These are phyloP conservation scores for Calonectria naviculata DNA, from an alignment of 2,329 filamentous ascomycete genomes.

Conservation along the genomic window DNA sequence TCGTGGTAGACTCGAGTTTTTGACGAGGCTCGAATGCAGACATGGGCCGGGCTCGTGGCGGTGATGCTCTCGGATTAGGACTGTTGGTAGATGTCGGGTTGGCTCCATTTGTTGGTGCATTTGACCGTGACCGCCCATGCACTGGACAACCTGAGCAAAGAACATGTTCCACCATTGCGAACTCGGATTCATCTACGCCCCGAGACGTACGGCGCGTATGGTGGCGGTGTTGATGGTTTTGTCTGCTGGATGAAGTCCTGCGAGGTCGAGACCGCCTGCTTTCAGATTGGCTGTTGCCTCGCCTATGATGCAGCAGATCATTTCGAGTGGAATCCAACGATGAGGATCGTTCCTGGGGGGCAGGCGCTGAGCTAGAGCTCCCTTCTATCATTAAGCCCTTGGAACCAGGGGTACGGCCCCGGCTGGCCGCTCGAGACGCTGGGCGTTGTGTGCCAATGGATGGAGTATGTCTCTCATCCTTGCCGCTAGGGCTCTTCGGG, in stretches of 20 bases:
- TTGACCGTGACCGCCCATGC: conserved; percentile 20
- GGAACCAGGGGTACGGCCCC: conserved; percentile 24
- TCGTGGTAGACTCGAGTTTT: neutral
- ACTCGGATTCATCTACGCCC: neutral
- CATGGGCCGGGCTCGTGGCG: neutral
- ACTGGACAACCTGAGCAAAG: conserved; percentile 24
- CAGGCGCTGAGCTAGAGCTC: neutral
- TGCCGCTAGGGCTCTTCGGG: neutral
- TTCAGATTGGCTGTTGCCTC: neutral
- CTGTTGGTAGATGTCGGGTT: neutral
- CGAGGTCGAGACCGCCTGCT: neutral
- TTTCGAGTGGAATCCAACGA: conserved; percentile 28
- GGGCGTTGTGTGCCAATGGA: neutral
- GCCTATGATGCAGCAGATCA: conserved; percentile 5
- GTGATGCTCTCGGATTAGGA: neutral
- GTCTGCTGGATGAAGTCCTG: neutral
- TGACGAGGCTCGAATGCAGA: neutral
- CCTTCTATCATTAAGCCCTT: conserved; percentile 9
- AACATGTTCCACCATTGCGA: conserved; percentile 23
- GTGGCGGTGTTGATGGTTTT: neutral
- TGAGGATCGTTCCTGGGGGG: conserved; percentile 5
- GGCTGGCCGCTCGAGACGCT: conserved; percentile 20
- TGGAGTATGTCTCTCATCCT: neutral
- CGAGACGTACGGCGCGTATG: neutral
- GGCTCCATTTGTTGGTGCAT: neutral